Percentiles rank a stretch among this genome's conserved stretches.
Evolutionary conservation across 805 yeast genomes (phyloP).

Genomic region (Cephaloascus albidus): DNA sequence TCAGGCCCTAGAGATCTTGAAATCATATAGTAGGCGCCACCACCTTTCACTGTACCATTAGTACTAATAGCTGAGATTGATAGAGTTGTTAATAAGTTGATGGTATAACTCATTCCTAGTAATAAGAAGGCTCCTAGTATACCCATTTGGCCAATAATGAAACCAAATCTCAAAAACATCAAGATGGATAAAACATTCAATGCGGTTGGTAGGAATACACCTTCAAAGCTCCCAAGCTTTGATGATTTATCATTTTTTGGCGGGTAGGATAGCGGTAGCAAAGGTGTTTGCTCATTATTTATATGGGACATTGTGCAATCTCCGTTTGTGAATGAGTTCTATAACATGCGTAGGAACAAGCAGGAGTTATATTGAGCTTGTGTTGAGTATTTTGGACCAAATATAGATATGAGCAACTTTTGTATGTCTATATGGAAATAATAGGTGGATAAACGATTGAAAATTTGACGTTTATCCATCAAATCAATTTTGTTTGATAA

Average conservation of each 20-base stretch:
- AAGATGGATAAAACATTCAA: conserved; percentile 87
- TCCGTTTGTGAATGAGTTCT: too few relatives aligned
- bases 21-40: conserved; percentile 98
- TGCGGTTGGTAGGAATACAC: conserved; percentile 91
- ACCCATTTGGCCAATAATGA: conserved; percentile 92
- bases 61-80: conserved; percentile 95
- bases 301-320: conserved; percentile 12
- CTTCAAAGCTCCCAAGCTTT: conserved; percentile 75
- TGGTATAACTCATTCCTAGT: conserved; percentile 63
- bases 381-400: too few relatives aligned
- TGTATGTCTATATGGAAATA: too few relatives aligned
- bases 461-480: too few relatives aligned
- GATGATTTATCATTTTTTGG: conserved; percentile 2
- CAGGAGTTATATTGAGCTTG: too few relatives aligned
- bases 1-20: conserved; percentile 94
- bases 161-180: conserved; percentile 94
- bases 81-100: conserved; percentile 77
- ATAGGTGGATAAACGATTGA: too few relatives aligned
- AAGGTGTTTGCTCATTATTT: conserved; percentile 12
- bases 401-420: too few relatives aligned
- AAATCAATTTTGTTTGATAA: too few relatives aligned
- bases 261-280: conserved; percentile 4
- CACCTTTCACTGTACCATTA: conserved; percentile 95
- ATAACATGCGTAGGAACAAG: too few relatives aligned
- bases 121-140: conserved; percentile 65